Base-by-base conservation (phyloP, 805 yeast genomes). In the Metschnikowia lochheadii region DNA sequence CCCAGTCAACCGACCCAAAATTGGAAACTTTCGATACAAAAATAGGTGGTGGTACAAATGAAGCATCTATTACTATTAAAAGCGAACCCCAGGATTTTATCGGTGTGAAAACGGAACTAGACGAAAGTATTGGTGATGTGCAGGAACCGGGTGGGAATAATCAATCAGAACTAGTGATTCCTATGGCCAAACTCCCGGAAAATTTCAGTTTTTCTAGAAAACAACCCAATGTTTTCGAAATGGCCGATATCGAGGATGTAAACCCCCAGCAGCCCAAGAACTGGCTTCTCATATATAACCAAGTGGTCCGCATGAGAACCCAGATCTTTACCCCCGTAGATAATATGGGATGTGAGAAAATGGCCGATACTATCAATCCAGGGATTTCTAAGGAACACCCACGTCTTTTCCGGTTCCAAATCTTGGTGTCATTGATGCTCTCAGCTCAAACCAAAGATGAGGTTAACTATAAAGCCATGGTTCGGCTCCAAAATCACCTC, bases 361-460 rank as follows among this genome's bases (percentile, higher is more conserved):
- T 80, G 44, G 81, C 83, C 0, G 68, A 71, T 20, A 65, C 75
- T 3, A 69, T 80, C 15, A 67, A 63, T 13, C 74, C 75, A 1
- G 60, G 61, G 7, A 48, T 77, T 6, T 68, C 61, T 32, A 40
- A 44, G 6, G 46, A 35, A 0, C 64, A 69, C 29, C 81, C 82
- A 1, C 61, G 63, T 15, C 56, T 66, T 1, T 80, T 67, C 60
- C 73, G 97, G 45, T 85, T 84, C 61, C 97, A 90, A 64, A 72
- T 88, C 34, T 72, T 91, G 33, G 75, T 90, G 0, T 83, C 96
- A 3, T 73, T 91, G 46, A 87, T 91, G 91, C 79, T 91, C 31
- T 87, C 96, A 8, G 80, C 97, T 0, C 97, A 91, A 58, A 91
- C 98, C 1, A 90, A 87, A 62, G 98, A 91, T 65, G 96, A 89